phyloP scores from a whole-genome alignment of 2,329 filamentous ascomycete species.

The Dactylonectria macrodidyma region DNA sequence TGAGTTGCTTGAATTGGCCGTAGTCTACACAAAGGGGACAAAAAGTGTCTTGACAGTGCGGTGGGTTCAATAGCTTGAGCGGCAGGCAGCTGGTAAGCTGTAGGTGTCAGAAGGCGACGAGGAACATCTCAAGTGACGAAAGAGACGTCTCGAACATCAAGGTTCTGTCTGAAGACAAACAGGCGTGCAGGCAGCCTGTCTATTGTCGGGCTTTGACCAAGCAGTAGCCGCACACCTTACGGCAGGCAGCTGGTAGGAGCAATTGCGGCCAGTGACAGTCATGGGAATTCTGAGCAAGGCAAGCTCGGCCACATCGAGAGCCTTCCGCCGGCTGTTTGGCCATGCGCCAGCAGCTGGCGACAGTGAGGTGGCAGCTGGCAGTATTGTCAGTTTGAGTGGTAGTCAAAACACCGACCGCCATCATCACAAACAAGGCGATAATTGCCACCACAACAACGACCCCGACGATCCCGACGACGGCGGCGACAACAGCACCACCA shows the following conservation, averaged over 20 bases:
- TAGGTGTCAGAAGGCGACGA: not conserved
- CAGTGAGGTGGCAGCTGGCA: conserved; percentile 32
- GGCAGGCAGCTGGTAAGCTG: not conserved
- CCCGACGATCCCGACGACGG: conserved; percentile 19
- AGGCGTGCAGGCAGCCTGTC: not conserved
- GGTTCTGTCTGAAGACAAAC: not conserved
- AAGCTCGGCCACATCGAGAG: conserved; percentile 43
- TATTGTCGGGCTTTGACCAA: not conserved
- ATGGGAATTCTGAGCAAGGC: conserved; percentile 50
- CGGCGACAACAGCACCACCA: conserved; percentile 24
- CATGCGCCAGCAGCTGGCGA: conserved; percentile 46
- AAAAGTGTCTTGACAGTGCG: too few relatives aligned
- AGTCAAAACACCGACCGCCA: conserved; percentile 16
- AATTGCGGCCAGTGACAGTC: conserved; percentile 8
- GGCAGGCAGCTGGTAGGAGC: not conserved
- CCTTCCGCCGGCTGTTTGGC: conserved; percentile 51
- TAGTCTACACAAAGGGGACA: not conserved
- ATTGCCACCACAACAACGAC: conserved; percentile 23
- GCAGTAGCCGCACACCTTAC: not conserved
- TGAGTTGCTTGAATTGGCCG: not conserved
- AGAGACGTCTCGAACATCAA: not conserved
- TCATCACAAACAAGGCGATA: conserved; percentile 28
- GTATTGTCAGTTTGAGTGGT: conserved; percentile 9
- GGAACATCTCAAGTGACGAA: not conserved
- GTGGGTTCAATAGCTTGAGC: not conserved